Base-by-base conservation (phyloP, 345 rosid species). In the Bruguiera parviflora region DNA sequence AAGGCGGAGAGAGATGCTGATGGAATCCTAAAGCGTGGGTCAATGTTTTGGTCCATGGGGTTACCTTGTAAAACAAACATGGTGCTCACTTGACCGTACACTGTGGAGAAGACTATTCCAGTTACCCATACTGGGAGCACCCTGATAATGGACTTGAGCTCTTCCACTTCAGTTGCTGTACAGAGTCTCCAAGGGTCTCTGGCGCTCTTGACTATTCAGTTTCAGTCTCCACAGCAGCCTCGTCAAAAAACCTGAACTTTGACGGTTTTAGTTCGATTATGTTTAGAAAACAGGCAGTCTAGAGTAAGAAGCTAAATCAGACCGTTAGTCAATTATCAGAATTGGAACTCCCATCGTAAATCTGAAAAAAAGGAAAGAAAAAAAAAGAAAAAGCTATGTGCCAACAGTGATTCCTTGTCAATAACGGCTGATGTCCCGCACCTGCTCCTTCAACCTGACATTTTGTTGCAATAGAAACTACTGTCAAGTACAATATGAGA, bases 21-120 rank as follows among this genome's bases (percentile, higher is more conserved):
- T 22, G 97, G 98, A 69, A 91, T 91, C 72, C 72, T 60, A 53
- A 93, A 93, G 73, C 73, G 2, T 0, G 88, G 87, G 0, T 95
- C 98, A 86, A 89, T 88, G 80, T 84, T 90, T 66, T 84, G 96
- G 77, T 91, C 97, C 90, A 94, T 75, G 62, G 89, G 85, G 82
- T 91, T 89, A 27, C 98, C 98, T 80, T 89, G 98, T 53, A 91
- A 74, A 66, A 94, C 98, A 27, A 89, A 91, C 93, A 92, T 88
- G 29, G 93, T 89, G 82, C 76, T 89, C 98, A 94, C 92, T 77
- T 94, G 98, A 61, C 90, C 71, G 72, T 89, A 91, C 2, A 92
- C 98, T 1, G 96, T 81, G 1, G 98, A 72, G 6, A 94, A 91
- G 16, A 92, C 79, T 35, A 94, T 94, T 32, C 97, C 98, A 1